A percentile compares a stretch with the other conserved stretches of the same genome.
Evolutionary conservation across 169 alveolate species (phyloP).

Genomic region (Eimeria sp.): DNA sequence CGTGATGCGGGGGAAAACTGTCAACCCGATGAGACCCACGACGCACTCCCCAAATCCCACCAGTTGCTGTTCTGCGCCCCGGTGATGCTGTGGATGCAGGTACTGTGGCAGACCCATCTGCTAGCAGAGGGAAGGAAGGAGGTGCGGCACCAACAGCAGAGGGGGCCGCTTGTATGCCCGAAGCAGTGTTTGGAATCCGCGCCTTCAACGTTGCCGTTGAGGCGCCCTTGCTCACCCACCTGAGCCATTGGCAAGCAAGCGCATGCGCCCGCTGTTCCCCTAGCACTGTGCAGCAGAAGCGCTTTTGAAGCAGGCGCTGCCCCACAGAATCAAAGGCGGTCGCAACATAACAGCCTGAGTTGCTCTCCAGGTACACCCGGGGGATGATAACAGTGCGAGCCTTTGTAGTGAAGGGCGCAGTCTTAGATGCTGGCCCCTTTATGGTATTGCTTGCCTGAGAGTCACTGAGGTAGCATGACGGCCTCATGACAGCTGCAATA

Average conservation of each 20-base stretch:
- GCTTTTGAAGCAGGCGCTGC: constrained; percentile 52
- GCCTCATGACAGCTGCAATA: background rate
- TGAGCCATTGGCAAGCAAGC: constrained; percentile 59
- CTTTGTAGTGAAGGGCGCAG: background rate
- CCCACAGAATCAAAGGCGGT: constrained; percentile 62
- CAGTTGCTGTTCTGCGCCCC: constrained; percentile 15
- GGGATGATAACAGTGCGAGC: constrained; percentile 47
- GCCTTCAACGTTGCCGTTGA: background rate
- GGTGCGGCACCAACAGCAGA: constrained; percentile 3
- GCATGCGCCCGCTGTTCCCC: constrained; percentile 75
- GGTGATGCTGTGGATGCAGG: constrained; percentile 4
- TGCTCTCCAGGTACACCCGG: constrained; percentile 77
- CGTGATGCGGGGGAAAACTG: background rate
- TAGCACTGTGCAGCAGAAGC: constrained; percentile 52
- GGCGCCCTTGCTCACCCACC: constrained; percentile 43
- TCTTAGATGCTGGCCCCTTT: background rate
- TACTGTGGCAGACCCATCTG: constrained; percentile 23
- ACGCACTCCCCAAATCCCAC: constrained; percentile 32
- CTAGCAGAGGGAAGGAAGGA: background rate
- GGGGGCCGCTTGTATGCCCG: background rate
- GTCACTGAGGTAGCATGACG: background rate
- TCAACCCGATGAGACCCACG: constrained; percentile 36
- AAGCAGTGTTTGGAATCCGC: background rate
- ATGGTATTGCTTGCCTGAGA: background rate
- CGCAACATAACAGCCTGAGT: constrained; percentile 66